A percentile compares a stretch with the other conserved stretches of the same genome.
Conservation (phyloP, 2,329 filamentous ascomycete species). For the Celoporthe dispersa region DNA sequence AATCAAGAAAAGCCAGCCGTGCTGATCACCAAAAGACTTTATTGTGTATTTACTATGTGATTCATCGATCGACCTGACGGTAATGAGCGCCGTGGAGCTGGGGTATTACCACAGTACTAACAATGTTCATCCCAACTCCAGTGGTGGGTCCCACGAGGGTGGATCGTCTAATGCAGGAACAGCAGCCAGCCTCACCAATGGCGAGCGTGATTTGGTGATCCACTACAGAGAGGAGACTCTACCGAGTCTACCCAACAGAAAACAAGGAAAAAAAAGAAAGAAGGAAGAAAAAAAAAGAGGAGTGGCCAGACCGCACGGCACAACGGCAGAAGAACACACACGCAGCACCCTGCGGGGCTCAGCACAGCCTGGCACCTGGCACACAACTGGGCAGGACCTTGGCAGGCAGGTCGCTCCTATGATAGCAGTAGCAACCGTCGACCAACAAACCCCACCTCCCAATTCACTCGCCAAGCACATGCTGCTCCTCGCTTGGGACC, state of each 20-base stretch:
- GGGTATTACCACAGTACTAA: slow-evolving; percentile 1
- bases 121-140: slow-evolving; percentile 1
- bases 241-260: neutral
- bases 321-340: neutral
- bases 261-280: neutral
- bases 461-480: neutral
- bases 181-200: slow-evolving; percentile 4
- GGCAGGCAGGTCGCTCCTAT: neutral
- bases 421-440: neutral
- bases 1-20: neutral
- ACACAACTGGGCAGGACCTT: neutral
- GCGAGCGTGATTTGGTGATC: neutral
- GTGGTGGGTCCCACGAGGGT: neutral
- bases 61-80: slow-evolving; percentile 7
- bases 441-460: neutral
- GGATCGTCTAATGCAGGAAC: slow-evolving; percentile 16
- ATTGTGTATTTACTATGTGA: neutral
- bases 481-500: neutral
- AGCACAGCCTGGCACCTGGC: neutral
- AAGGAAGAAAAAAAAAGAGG: neutral
- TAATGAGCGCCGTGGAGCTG: slow-evolving; percentile 9
- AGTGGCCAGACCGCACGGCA: neutral
- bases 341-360: neutral
- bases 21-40: neutral
- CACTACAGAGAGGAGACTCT: neutral